Percentiles rank a stretch among this genome's conserved stretches.
Conservation (phyloP, 768 basidiomycete species). For the Tephrocybe sp. region DNA sequence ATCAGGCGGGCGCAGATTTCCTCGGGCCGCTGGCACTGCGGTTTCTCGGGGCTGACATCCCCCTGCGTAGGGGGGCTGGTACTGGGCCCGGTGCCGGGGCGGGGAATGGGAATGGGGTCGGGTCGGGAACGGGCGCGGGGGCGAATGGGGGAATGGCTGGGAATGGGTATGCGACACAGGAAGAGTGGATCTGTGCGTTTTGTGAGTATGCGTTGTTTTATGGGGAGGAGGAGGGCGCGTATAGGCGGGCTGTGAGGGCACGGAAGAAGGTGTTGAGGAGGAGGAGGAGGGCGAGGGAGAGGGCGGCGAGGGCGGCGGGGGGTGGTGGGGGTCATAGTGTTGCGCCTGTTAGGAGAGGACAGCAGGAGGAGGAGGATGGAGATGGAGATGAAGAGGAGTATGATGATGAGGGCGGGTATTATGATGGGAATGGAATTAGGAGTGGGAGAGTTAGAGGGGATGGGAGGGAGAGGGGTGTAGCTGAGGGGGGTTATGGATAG, state of each 20-base stretch:
- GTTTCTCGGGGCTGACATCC: constrained; percentile 69
- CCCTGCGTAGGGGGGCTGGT: constrained; percentile 31
- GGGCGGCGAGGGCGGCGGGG: constrained; percentile 50
- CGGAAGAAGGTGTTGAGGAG: constrained; percentile 77
- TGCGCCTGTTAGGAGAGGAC: constrained; percentile 8
- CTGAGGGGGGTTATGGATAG: constrained; percentile 6
- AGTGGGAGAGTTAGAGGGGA: background rate
- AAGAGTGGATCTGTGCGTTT: constrained; percentile 93
- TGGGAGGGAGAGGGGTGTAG: background rate
- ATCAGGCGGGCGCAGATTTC: constrained; percentile 38
- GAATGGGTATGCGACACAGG: too few relatives aligned
- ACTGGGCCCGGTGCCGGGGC: too few relatives aligned
- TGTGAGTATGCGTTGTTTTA: constrained; percentile 94
- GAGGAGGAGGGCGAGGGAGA: constrained; percentile 68
- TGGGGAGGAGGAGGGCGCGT: constrained; percentile 63
- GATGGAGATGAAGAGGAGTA: background rate
- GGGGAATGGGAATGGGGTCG: too few relatives aligned
- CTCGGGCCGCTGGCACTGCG: constrained; percentile 61
- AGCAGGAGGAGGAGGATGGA: constrained; percentile 19
- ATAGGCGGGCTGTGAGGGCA: constrained; percentile 62
- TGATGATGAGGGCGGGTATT: constrained; percentile 27
- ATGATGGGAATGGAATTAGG: constrained; percentile 18
- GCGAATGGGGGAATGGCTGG: too few relatives aligned
- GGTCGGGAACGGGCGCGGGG: too few relatives aligned
- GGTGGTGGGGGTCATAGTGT: constrained; percentile 28